Base-by-base conservation (phyloP, 2,329 filamentous ascomycete genomes). In the Colletotrichum liaoningense region DNA sequence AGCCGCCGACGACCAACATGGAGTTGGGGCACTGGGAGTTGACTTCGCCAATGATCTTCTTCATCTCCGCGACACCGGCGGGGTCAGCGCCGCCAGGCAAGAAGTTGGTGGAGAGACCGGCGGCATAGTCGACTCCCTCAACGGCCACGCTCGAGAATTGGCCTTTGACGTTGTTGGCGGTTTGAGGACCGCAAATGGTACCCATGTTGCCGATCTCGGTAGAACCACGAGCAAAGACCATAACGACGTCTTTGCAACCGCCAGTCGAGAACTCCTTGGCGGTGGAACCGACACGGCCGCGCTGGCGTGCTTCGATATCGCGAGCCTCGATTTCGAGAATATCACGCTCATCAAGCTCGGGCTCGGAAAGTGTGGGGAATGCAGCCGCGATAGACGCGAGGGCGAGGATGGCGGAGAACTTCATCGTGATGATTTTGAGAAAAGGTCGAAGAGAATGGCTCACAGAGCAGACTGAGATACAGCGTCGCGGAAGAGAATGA, bases 1-100 rank as follows among this genome's bases (percentile, higher is more conserved):
- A 86, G 5, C 83, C 84, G 22, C 82, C 82, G 19, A 80, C 79
- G 19, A 84, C 80, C 56, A 86, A 76, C 16, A 78, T 78, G 5
- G 82, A 81, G 69, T 78, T 69, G 6, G 82, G 82, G 74, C 84
- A 85, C 54, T 83, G 81, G 5, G 74, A 76, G 57, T 80, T 80
- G 4, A 81, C 83, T 52, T 80, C 64, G 11, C 78, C 78, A 76
- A 85, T 80, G 19, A 84, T 78, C 1, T 77, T 71, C n/a, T 78
- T 77, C 69, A 81, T 81, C 66, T 81, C 78, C 16, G 26, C 55
- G 28, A 84, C 82, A 49, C 81, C 80, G 2, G 74, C 75, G 16
- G 73, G 69, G 19, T 79, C 79, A 3, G 80, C 80, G 5, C 84
- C 83, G 1, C 77, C 76, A 14, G 76, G 75, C 2, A 79, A 76